Base-by-base conservation (phyloP, 495 filamentous ascomycete genomes). In the Rhizodiscina lignyota region DNA sequence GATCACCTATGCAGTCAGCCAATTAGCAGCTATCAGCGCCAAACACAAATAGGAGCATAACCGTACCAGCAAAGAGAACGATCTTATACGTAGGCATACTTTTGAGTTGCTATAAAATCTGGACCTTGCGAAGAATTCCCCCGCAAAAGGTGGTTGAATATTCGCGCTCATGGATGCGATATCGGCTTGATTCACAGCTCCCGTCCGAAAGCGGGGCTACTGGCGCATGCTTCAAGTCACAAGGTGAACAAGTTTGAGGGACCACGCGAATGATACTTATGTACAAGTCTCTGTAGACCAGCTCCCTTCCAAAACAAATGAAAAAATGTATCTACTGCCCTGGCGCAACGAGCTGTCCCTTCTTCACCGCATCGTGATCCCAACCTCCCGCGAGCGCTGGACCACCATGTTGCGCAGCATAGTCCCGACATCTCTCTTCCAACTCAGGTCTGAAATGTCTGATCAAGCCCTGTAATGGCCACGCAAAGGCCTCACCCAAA, bases 391-490 rank as follows among this genome's bases (percentile, higher is more conserved):
- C 86, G 50, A 82, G 62, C 31, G 81, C 70, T 44, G 68, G 58
- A 34, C 74, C 77, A 37, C 80, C 80, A 37, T 64, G 55, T 56
- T 71, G 59, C 54, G 79, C 60, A 29, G 77, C 66, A 53, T 77
- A 83, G 35, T 77, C 70, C 55, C 70, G 65, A 60, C 96, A 87
- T 43, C 86, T 68, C 19, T 75, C 78, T 68, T 96, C 85, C 36
- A 97, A 61, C 58, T 97, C 87, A 21, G 86, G 91, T 44, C 89
- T 68, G 66, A 97, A 97, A 61, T 97, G 89, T 44, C 89, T 75
- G 60, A 97, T 94, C 42, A 97, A 68, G 54, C 89, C 89, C 63
- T 97, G 89, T 47, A 96, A 73, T 47, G 89, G 89, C 89, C 89
- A 97, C 41, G 89, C 85, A 48, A 97, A 97, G 29, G 89, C 89